A percentile compares a stretch with the other conserved stretches of the same genome.
Evolutionary conservation across 75 land plant species (phyloP).

Genomic region (Selaginella tamariscina): DNA sequence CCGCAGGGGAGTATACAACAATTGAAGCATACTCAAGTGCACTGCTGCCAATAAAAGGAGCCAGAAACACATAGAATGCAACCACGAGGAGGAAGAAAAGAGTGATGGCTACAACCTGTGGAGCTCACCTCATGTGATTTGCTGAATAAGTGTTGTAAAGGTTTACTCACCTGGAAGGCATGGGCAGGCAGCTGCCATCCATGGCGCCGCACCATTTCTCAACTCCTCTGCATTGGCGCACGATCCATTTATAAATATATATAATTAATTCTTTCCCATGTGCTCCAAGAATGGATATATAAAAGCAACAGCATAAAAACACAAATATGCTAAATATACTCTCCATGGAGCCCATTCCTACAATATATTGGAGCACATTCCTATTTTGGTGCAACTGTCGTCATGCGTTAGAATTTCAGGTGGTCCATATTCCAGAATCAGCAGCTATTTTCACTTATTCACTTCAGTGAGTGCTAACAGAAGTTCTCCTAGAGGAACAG

Average conservation of each 20-base stretch:
- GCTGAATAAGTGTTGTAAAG: background rate
- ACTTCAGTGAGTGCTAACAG: too few relatives aligned
- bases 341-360: background rate
- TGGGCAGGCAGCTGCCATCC: constrained; percentile 98
- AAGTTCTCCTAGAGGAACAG: too few relatives aligned
- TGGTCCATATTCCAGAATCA: background rate
- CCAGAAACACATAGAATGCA: constrained; percentile 23
- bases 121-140: background rate
- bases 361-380: background rate
- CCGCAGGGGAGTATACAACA: constrained; percentile 23
- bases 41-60: constrained; percentile 19
- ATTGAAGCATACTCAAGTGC: constrained; percentile 14
- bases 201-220: constrained; percentile 85
- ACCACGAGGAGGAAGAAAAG: constrained; percentile 24
- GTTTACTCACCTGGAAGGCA: constrained; percentile 38
- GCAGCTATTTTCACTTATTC: too few relatives aligned
- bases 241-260: background rate
- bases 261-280: background rate
- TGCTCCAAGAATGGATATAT: background rate
- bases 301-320: background rate
- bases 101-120: constrained; percentile 27
- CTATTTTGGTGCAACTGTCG: background rate
- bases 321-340: background rate
- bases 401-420: background rate
- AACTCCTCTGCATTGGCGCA: too few relatives aligned